phyloP scores from a whole-genome alignment of 2,329 filamentous ascomycete species.

The Scleromitrula shiraiana region DNA sequence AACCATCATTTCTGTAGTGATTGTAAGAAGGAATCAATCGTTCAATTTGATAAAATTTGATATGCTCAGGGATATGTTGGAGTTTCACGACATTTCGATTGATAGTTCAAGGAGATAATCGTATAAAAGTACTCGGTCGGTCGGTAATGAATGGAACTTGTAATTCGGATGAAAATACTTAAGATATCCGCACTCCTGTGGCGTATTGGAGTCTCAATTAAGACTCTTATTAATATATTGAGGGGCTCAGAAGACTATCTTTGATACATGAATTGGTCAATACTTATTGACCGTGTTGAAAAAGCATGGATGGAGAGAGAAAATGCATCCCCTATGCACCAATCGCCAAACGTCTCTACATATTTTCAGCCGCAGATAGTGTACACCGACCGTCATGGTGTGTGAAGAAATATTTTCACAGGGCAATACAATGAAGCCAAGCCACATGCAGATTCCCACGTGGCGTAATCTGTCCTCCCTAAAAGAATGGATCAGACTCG shows the following conservation, averaged over 20 bases:
- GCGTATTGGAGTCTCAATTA: no score
- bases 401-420: not conserved
- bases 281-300: not conserved
- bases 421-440: not conserved
- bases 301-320: no score
- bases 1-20: constrained; percentile 15
- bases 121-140: constrained; percentile 4
- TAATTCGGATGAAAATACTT: not conserved
- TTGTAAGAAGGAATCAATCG: constrained; percentile 6
- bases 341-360: no score
- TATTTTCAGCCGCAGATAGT: no score
- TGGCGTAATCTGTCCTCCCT: not conserved
- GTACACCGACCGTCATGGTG: no score
- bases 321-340: no score
- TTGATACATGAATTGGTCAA: not conserved
- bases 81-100: not conserved
- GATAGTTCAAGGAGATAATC: not conserved
- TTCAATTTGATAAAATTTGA: not conserved
- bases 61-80: not conserved
- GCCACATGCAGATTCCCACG: not conserved
- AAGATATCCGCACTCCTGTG: no score
- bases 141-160: not conserved
- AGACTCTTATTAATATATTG: not conserved
- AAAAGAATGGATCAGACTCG: no score
- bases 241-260: not conserved